Evolutionary conservation across 257 asterid species (phyloP).

Genomic region (Rauvolfia tetraphylla): DNA sequence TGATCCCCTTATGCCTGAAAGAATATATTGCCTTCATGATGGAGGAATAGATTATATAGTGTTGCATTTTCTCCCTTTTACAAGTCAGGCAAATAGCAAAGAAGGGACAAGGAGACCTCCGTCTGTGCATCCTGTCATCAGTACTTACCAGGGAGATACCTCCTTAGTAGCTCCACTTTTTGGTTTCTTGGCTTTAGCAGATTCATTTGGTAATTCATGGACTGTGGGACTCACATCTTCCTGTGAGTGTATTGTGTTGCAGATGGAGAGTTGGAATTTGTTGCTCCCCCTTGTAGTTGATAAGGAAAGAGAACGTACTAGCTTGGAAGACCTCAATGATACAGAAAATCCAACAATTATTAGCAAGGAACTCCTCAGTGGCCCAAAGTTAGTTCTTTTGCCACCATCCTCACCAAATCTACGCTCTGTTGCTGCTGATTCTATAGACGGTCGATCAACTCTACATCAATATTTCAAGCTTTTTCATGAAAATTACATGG

Average conservation of each 20-base stretch:
- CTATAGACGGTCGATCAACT: slow-evolving; percentile 92
- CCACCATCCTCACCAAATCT: slow-evolving; percentile 71
- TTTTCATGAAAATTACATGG: slow-evolving; percentile 90
- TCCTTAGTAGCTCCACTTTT: slow-evolving; percentile 50
- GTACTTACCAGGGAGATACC: slow-evolving; percentile 59
- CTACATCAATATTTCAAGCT: slow-evolving; percentile 87
- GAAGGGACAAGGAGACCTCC: slow-evolving; percentile 66
- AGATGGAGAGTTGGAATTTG: slow-evolving; percentile 76
- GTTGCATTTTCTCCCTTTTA: slow-evolving; percentile 88
- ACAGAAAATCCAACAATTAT: slow-evolving; percentile 49
- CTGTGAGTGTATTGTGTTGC: slow-evolving; percentile 69
- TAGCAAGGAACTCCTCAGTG: slow-evolving; percentile 81
- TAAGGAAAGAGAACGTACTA: slow-evolving; percentile 26
- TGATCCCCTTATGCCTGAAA: slow-evolving; percentile 73
- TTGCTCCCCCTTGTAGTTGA: slow-evolving; percentile 52
- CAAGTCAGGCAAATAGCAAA: slow-evolving; percentile 51
- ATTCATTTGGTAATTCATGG: slow-evolving; percentile 88
- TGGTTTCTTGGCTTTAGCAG: slow-evolving; percentile 78
- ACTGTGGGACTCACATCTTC: slow-evolving; percentile 71
- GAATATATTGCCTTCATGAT: slow-evolving; percentile 71
- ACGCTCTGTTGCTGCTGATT: slow-evolving; percentile 68
- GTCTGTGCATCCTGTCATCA: slow-evolving; percentile 69
- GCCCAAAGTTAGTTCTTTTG: slow-evolving; percentile 68
- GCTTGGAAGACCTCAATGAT: slow-evolving; percentile 34
- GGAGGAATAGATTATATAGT: slow-evolving; percentile 84